These are phyloP conservation scores for Pelagophyceae sp. DNA, from an alignment of 352 stramenopile species.

Conservation along the genomic window DNA sequence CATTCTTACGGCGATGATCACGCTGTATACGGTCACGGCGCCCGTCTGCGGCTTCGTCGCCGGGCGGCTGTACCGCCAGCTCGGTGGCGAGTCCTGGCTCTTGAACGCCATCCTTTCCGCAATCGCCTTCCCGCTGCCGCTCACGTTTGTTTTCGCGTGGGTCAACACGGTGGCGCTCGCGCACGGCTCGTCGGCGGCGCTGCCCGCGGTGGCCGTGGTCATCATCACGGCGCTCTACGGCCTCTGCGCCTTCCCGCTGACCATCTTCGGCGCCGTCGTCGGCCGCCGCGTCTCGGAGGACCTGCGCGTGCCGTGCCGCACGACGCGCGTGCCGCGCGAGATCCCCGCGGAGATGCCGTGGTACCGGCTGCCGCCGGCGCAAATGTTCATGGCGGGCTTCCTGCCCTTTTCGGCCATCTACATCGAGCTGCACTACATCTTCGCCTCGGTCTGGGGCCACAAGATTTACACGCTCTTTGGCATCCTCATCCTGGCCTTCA, in stretches of 20 bases:
- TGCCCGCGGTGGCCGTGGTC: conserved; percentile 90
- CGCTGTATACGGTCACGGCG: conserved; percentile 85
- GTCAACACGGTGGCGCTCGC: conserved; percentile 87
- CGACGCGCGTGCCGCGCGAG: conserved; percentile 86
- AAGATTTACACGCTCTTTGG: conserved; percentile 97
- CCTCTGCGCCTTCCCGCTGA: conserved; percentile 82
- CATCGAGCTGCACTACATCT: conserved; percentile 97
- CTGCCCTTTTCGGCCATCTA: conserved; percentile 94
- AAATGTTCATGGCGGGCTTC: conserved; percentile 85
- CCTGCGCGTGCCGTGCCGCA: conserved; percentile 86
- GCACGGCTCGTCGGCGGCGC: conserved; percentile 84
- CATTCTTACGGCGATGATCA: conserved; percentile 80
- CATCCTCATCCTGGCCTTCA: conserved; percentile 87
- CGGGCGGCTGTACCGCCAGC: conserved; percentile 81
- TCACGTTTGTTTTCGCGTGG: conserved; percentile 81
- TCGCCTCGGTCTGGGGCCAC: conserved; percentile 92
- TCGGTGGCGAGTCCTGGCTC: conserved; percentile 85
- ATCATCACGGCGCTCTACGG: conserved; percentile 81
- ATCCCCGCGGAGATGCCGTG: conserved; percentile 74
- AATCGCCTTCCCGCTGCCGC: conserved; percentile 74
- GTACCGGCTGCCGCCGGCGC: conserved; percentile 66
- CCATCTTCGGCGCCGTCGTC: conserved; percentile 82
- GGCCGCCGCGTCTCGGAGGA: conserved; percentile 77
- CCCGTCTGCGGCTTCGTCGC: conserved; percentile 81
- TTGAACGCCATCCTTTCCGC: conserved; percentile 83